Conservation (phyloP, 306 rosid species). For the Casuarina equisetifolia region DNA sequence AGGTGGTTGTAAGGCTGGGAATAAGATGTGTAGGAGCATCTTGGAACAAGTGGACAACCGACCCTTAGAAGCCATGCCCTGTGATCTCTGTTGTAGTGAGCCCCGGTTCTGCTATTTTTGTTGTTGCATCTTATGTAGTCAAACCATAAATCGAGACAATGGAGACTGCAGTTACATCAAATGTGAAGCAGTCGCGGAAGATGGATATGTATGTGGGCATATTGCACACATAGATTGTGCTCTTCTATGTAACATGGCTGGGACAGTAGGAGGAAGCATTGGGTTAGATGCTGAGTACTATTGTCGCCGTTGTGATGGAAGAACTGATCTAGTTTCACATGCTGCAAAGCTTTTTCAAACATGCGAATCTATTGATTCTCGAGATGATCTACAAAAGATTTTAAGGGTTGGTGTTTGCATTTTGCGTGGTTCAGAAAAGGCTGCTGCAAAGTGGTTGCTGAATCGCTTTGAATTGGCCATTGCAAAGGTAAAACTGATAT, state of each 20-base stretch:
- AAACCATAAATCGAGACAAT: conserved; percentile 44
- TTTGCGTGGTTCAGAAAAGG: conserved; percentile 65
- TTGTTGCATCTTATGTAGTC: conserved; percentile 76
- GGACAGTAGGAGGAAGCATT: conserved; percentile 67
- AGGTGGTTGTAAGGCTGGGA: conserved; percentile 61
- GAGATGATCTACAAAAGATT: conserved; percentile 53
- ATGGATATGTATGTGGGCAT: conserved; percentile 64
- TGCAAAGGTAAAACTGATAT: conserved; percentile 56
- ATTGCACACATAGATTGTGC: conserved; percentile 81
- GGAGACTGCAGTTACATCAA: conserved; percentile 71
- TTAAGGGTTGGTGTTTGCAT: conserved; percentile 61
- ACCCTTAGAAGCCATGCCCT: conserved; percentile 44
- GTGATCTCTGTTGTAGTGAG: conserved; percentile 78
- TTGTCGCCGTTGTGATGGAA: conserved; percentile 85
- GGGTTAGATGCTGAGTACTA: conserved; percentile 69
- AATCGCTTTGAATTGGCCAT: conserved; percentile 45
- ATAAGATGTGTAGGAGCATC: conserved; percentile 56
- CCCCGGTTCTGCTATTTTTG: conserved; percentile 78
- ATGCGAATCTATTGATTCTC: conserved; percentile 52
- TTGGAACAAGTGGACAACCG: conserved; percentile 34
- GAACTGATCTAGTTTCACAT: conserved; percentile 66
- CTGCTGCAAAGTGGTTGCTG: conserved; percentile 48
- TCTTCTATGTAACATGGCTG: conserved; percentile 62
- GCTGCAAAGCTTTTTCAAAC: conserved; percentile 46
- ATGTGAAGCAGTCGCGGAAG: conserved; percentile 45